A percentile compares a stretch with the other conserved stretches of the same genome.
These are phyloP conservation scores for Neckera pumila DNA, from an alignment of 225 moss, liverwort and hornwort species.

Conservation along the genomic window DNA sequence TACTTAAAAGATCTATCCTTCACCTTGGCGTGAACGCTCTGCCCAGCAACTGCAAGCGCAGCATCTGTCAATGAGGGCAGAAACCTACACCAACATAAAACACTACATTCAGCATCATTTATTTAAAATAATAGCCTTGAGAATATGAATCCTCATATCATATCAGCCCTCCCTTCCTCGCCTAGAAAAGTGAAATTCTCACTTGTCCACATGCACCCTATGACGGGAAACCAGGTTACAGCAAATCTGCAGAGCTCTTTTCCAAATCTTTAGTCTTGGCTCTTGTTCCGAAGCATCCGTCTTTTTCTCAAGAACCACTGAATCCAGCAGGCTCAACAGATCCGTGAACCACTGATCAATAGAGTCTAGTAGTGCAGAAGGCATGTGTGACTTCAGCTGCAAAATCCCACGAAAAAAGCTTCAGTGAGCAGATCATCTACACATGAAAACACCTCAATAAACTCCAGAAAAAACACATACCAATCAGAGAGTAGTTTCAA, in stretches of 20 bases:
- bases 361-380: slow-evolving; percentile 34
- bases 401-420: not conserved
- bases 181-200: not conserved
- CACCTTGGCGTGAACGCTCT: slow-evolving; percentile 49
- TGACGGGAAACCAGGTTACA: slow-evolving; percentile 72
- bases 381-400: slow-evolving; percentile 88
- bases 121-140: not conserved
- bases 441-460: not conserved
- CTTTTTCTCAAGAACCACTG: slow-evolving; percentile 47
- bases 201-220: slow-evolving; percentile 61
- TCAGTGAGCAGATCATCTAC: not conserved
- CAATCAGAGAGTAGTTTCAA: not conserved
- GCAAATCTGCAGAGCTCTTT: slow-evolving; percentile 65
- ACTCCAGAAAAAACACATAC: not conserved
- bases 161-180: not conserved
- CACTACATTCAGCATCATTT: not conserved
- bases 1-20: not conserved
- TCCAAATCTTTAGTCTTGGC: slow-evolving; percentile 65
- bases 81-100: slow-evolving; percentile 43
- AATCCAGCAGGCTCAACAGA: slow-evolving; percentile 52
- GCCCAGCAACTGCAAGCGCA: slow-evolving; percentile 59
- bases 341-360: slow-evolving; percentile 73
- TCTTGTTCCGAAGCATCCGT: slow-evolving; percentile 44
- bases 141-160: not conserved
- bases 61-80: slow-evolving; percentile 58